These are phyloP conservation scores for Aegilops bicornis DNA, from an alignment of 176 grass and related monocot genomes.

Conservation along the genomic window DNA sequence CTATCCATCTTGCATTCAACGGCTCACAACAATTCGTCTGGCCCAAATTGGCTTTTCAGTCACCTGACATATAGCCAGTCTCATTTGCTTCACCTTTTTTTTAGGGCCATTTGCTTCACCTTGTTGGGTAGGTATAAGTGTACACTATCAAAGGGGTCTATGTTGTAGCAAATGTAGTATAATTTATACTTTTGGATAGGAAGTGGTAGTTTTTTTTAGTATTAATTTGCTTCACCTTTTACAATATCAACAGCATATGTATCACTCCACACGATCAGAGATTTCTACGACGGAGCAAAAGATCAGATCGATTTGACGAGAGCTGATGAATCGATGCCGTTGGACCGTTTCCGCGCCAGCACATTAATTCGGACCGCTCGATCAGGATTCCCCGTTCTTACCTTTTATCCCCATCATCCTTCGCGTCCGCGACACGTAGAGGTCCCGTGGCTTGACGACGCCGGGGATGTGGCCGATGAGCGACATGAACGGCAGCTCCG, in stretches of 20 bases:
- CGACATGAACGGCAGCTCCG: conserved; percentile 71
- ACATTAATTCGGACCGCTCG: background rate
- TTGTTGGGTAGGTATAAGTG: no score
- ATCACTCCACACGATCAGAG: background rate
- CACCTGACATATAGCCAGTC: no score
- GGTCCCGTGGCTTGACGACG: conserved; percentile 49
- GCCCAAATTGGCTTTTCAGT: no score
- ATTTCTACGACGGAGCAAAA: background rate
- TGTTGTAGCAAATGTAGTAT: no score
- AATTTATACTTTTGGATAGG: no score
- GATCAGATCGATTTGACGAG: background rate
- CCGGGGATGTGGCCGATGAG: conserved; percentile 51
- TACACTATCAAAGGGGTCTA: no score
- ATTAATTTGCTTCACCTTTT: background rate
- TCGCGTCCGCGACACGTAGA: conserved; percentile 51
- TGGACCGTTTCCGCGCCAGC: background rate
- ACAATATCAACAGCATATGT: background rate
- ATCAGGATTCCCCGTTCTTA: background rate
- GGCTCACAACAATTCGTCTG: no score
- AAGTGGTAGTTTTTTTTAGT: background rate
- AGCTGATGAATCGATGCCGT: background rate
- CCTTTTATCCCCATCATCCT: conserved; percentile 51
- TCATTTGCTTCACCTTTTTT: no score
- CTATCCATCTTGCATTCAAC: no score
- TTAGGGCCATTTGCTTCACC: no score